These are phyloP conservation scores for Crucibulum laeve DNA, from an alignment of 768 basidiomycete genomes.

Conservation along the genomic window DNA sequence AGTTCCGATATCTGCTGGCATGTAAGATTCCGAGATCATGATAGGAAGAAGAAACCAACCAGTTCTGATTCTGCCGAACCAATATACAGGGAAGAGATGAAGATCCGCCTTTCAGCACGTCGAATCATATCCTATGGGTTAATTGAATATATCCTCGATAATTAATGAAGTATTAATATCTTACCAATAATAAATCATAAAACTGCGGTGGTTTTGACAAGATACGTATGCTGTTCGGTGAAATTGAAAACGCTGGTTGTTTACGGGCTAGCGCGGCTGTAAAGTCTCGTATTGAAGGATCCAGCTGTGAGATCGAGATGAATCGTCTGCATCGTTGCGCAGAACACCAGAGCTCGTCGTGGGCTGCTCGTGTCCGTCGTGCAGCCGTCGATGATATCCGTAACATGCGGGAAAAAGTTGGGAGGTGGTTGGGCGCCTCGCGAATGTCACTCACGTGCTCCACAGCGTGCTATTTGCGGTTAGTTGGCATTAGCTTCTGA, in stretches of 20 bases:
- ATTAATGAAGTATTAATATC: conserved; percentile 15
- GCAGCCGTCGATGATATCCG: background rate
- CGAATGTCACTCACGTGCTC: background rate
- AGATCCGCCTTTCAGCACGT: conserved; percentile 74
- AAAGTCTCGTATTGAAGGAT: conserved; percentile 33
- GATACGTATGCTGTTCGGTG: conserved; percentile 45
- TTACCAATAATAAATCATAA: conserved; percentile 48
- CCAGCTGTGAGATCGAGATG: conserved; percentile 19
- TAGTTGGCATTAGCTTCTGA: conserved; percentile 2
- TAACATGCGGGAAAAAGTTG: background rate
- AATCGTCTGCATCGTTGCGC: conserved; percentile 13
- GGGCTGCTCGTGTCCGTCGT: background rate
- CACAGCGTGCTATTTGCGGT: background rate
- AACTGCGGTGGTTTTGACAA: conserved; percentile 58
- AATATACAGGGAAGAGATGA: conserved; percentile 88
- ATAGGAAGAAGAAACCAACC: conserved; percentile 39
- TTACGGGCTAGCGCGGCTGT: conserved; percentile 25
- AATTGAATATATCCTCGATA: background rate
- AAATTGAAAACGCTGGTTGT: conserved; percentile 46
- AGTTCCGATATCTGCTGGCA: conserved; percentile 67
- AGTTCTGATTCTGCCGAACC: conserved; percentile 76
- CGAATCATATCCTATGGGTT: conserved; percentile 63
- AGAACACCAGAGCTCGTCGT: background rate
- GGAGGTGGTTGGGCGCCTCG: background rate
- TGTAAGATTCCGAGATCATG: background rate